Evolutionary conservation across 208 protist species (phyloP), one percentile per base, ranked within the genome.

Genomic region (Trypanosoma conorhini): DNA sequence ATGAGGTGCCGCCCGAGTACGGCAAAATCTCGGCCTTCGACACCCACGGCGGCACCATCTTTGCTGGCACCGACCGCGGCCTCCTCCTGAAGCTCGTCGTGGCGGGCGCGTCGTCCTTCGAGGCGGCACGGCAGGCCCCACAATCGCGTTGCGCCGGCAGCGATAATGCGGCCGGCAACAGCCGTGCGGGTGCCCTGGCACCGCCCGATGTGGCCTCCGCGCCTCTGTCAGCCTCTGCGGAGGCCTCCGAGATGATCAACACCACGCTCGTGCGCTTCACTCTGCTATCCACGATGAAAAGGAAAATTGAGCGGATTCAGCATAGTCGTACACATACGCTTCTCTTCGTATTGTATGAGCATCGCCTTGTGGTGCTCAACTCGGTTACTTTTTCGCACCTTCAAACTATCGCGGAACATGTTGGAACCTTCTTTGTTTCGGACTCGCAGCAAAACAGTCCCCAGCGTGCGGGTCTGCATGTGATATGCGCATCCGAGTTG

Each of bases 21-120:
- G 91, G 88, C 10, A 38, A 67, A 31, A 85, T 91, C 22, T 87
- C 86, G 7, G 82, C 91, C 1, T 82, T 96, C 54, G 88, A 93
- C 59, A 84, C 72, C 51, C 80, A 87, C 67, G 77, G 65, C 17
- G 55, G 50, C 31, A 72, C 85, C 26, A 58, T 92, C 22, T 89
- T 90, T 60, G 67, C 88, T 5, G 91, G 91, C 28, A 96, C 91
- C 17, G 76, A 79, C 35, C 55, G 62, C 19, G 91, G 91, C 13
- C 73, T 79, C 0, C 57, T 96, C 8, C 51, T 94, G 3, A 79
- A 85, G 31, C 77, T 94, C 52, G 21, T 31, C n/a, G 72, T 88
- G 8, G 83, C 85, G 59, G 76, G 77, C 33, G 66, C 72, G 0
- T 15, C 0, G 0, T 19, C 57, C 2, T n/a, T 64, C 17, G 75